Evolutionary conservation across 2,329 filamentous ascomycete species (phyloP).

Genomic region (Fusarium dimerum): DNA sequence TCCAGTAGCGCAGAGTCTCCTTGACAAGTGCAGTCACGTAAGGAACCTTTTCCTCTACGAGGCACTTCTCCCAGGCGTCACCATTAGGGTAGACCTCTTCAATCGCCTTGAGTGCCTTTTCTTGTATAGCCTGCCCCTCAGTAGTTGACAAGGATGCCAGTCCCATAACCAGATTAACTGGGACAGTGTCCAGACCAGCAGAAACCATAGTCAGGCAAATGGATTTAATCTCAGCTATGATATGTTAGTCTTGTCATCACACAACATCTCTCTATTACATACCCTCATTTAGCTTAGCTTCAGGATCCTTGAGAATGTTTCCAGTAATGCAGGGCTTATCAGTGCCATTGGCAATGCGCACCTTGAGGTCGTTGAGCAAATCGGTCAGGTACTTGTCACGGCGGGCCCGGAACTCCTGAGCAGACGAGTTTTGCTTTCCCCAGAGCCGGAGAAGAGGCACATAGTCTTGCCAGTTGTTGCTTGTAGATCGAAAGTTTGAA

Average conservation of each 20-base stretch:
- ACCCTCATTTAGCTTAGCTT: slow-evolving; percentile 43
- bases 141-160: slow-evolving; percentile 72
- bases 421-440: slow-evolving; percentile 61
- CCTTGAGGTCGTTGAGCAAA: slow-evolving; percentile 59
- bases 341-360: slow-evolving; percentile 40
- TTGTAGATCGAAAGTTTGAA: slow-evolving; percentile 74
- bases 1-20: slow-evolving; percentile 77
- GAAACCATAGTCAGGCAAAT: slow-evolving; percentile 83
- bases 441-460: slow-evolving; percentile 72
- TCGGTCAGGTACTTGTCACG: slow-evolving; percentile 69
- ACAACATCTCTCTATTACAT: no score
- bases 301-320: slow-evolving; percentile 56
- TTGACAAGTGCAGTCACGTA: slow-evolving; percentile 79
- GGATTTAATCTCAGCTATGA: slow-evolving; percentile 71
- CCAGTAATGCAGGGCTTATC: slow-evolving; percentile 45
- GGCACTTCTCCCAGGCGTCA: slow-evolving; percentile 74
- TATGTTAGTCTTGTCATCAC: neutral
- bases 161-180: slow-evolving; percentile 77
- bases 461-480: slow-evolving; percentile 84
- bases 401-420: slow-evolving; percentile 65
- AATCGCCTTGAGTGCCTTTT: slow-evolving; percentile 69
- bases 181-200: slow-evolving; percentile 79
- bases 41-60: slow-evolving; percentile 72
- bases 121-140: slow-evolving; percentile 69
- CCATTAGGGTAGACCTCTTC: slow-evolving; percentile 69